Evolutionary conservation across 163 green algal species (phyloP).

Genomic region (Scenedesmus sp.): DNA sequence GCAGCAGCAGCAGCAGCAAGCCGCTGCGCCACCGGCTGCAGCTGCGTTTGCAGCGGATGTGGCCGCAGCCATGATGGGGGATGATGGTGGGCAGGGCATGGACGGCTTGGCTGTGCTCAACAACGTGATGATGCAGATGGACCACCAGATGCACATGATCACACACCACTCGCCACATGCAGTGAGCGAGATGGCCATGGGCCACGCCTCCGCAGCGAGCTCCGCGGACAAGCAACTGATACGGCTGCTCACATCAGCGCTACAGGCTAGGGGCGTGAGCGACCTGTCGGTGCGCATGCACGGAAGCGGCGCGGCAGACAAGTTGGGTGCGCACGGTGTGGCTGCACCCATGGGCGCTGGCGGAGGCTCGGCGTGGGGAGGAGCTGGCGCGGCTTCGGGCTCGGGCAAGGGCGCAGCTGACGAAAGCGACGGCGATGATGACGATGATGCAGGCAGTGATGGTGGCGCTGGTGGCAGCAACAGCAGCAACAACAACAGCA

Average conservation of each 20-base stretch:
- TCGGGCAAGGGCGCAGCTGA: background rate
- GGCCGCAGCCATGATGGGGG: background rate
- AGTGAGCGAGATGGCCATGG: background rate
- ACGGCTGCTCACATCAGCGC: background rate
- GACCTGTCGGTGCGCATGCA: background rate
- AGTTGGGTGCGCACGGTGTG: background rate
- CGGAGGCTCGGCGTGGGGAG: background rate
- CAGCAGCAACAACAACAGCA: background rate
- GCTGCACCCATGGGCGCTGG: background rate
- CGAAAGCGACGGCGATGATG: background rate
- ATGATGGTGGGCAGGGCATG: background rate
- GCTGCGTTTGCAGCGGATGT: background rate
- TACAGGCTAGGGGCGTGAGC: background rate
- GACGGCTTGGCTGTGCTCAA: background rate
- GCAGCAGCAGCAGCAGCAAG: background rate
- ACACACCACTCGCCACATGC: background rate
- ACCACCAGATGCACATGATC: background rate
- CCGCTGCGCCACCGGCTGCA: background rate
- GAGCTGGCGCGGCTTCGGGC: background rate
- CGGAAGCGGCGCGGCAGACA: background rate
- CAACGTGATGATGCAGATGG: background rate
- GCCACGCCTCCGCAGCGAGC: background rate
- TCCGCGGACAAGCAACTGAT: constrained; percentile 1
- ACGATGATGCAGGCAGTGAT: no score
- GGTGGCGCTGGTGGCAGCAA: background rate